Evolutionary conservation across 441 rosid genomes (phyloP), one percentile per base, ranked within the genome.

Genomic region (Adansonia madagascariensis): DNA sequence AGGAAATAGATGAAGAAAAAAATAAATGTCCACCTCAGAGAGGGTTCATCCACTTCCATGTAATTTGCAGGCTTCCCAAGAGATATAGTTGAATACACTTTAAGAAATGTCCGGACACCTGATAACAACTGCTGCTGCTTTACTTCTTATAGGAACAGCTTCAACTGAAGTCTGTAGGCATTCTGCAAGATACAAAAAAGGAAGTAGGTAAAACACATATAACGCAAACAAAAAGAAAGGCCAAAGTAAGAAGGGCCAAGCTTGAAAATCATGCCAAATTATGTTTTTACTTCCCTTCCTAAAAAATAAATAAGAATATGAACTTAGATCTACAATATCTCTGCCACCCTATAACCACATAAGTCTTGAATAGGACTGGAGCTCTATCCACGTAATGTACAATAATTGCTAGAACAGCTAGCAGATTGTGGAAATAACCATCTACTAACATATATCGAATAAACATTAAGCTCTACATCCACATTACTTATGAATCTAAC

Each of bases 41-140:
- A 88, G 41, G 95, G 84, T 78, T 95, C 99, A 79, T 95, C 99
- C 11, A 93, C 95, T 78, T 95, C 99, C 97, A 95, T 86, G 86
- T 91, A 93, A 77, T 80, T 91, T 50, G 98, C 88, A 77, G 93
- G 99, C 93, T 93, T 94, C 55, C 86, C 87, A 65, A 93, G 87
- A 69, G 97, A 90, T 77, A 93, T 87, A 43, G 98, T 86, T 6
- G 99, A 93, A 85, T 91, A 95, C 43, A 91, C 97, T 80, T 91
- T 93, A 35, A 95, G 85, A 88, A 90, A 93, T 22, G 97, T 86
- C 55, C 99, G 80, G 14, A 93, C 87, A 60, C 97, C 97, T 6
- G 91, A 80, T 71, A 95, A 83, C 75, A 95, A 82, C 82, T 93
- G 97, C 55, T 95, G 99, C 83, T 95, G 99, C 88, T 89, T 95